These are phyloP conservation scores for Mortierella hygrophila DNA, from an alignment of 192 early-diverging fungal genomes.

Conservation along the genomic window DNA sequence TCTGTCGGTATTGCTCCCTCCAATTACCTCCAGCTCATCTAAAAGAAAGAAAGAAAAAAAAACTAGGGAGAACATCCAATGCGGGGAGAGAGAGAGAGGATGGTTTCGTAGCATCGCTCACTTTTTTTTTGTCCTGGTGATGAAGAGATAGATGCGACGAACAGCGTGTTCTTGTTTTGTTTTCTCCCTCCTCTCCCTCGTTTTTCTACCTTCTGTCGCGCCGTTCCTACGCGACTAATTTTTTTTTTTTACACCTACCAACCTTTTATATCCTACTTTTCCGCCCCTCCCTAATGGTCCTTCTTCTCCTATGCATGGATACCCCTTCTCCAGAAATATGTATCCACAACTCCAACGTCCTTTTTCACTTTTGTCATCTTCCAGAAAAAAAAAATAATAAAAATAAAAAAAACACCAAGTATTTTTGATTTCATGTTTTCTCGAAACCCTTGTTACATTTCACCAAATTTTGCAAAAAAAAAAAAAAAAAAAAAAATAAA, in stretches of 20 bases:
- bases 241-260: background rate
- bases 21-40: conserved; percentile 74
- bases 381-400: conserved; percentile 8
- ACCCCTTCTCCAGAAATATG: no score
- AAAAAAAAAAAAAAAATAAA: no score
- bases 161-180: background rate
- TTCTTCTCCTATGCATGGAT: background rate
- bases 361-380: background rate
- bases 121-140: background rate
- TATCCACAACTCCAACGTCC: no score
- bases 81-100: background rate
- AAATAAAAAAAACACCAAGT: conserved; percentile 4
- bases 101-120: background rate
- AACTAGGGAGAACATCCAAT: background rate
- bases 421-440: background rate
- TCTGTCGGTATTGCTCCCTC: conserved; percentile 89
- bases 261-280: background rate
- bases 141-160: background rate
- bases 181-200: no score
- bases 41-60: background rate
- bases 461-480: background rate
- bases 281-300: background rate
- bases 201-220: background rate
- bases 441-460: background rate
- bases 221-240: background rate